A percentile compares a stretch with the other conserved stretches of the same genome.
Evolutionary conservation across 1,139 yeast species (phyloP).

Genomic region (Yamadazyma trypodendri): DNA sequence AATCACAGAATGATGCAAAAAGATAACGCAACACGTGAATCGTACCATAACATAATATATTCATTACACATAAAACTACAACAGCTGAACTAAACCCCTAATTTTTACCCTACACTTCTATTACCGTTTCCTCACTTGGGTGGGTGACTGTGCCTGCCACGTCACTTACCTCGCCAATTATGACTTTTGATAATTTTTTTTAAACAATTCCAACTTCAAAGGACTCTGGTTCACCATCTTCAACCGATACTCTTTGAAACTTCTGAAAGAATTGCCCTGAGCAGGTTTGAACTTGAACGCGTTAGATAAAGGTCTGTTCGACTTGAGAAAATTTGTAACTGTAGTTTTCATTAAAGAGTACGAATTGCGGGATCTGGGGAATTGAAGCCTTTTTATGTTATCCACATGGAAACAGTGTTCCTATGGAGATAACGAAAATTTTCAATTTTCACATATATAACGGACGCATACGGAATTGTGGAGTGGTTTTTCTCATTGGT

Average conservation of each 20-base stretch:
- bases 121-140: no score
- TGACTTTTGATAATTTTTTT: constrained; percentile 8
- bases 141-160: no score
- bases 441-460: neutral
- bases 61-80: no score
- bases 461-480: constrained; percentile 2
- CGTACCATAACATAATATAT: no score
- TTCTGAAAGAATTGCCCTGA: constrained; percentile 36
- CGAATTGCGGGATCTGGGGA: neutral
- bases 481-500: constrained; percentile 4
- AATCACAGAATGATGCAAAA: neutral
- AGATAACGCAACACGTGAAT: neutral
- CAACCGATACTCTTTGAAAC: constrained; percentile 58
- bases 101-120: no score
- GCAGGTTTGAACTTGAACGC: constrained; percentile 9
- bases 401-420: neutral
- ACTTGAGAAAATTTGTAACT: constrained; percentile 13
- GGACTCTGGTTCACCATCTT: constrained; percentile 53
- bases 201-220: constrained; percentile 27
- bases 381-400: neutral
- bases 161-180: neutral
- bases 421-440: neutral
- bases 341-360: constrained; percentile 6
- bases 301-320: constrained; percentile 9
- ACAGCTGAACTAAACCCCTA: no score